Base-by-base conservation (phyloP, 768 basidiomycete species). In the Suillus lakei region DNA sequence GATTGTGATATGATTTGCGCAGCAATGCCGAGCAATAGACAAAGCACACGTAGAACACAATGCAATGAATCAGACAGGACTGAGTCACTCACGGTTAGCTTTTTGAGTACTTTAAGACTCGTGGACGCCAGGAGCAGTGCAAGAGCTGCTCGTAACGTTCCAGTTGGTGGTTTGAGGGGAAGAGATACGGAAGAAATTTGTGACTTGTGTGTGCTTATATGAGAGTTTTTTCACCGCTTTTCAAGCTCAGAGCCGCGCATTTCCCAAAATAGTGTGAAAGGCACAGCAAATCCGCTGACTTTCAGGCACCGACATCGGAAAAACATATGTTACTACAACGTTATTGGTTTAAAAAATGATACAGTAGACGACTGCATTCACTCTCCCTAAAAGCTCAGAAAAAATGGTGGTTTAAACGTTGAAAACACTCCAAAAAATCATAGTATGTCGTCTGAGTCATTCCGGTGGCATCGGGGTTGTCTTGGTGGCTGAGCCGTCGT, bases 191-290 rank as follows among this genome's bases (percentile, higher is more conserved):
- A 36, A 23, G 1, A 41, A 30, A 16, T 2, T 0, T 62, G 34
- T 77, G 77, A 77, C 76, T 77, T 77, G 73, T 16, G 50, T 6
- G 54, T 18, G 66, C 72, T 77, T 77, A 75, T 78, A 78, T 72
- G 60, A 38, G 28, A 32, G 30, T 53, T 43, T 68, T 68, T 68
- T 71, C 76, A 77, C 71, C 67, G 76, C 75, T 70, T 78, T 77
- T 77, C 77, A 78, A 77, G 65, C 76, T 77, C 77, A 78, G 76
- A 75, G 70, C 76, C 66, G 69, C 67, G 60, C 55, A 67, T 72
- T 54, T 70, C 60, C 73, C 68, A 67, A 66, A 51, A 32, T 34
- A 62, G 64, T 66, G 68, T 69, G 66, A 66, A 70, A 41, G 5
- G 61, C 67, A 74, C 69, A 46, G 71, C 76, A 70, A 63, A 44